Percentiles rank a stretch among this genome's conserved stretches.
Conservation (phyloP, 169 alveolate genomes). For the Cryptosporidium ubiquitum region DNA sequence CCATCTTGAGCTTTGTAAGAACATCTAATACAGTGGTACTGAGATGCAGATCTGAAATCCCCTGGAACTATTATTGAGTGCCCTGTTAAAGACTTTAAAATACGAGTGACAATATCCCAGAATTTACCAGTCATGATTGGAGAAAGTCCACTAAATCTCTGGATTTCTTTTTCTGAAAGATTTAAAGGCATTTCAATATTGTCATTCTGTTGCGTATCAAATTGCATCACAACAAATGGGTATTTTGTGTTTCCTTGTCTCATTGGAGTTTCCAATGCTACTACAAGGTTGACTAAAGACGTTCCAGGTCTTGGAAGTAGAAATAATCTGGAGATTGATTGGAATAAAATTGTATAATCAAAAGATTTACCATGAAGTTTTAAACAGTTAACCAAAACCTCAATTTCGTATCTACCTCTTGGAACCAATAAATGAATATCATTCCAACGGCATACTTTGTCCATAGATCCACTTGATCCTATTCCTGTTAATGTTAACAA, state of each 20-base stretch:
- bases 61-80: slow-evolving; percentile 94
- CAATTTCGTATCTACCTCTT: slow-evolving; percentile 95
- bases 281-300: slow-evolving; percentile 90
- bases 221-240: slow-evolving; percentile 94
- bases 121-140: slow-evolving; percentile 81
- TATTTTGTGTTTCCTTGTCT: slow-evolving; percentile 96
- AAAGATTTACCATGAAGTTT: slow-evolving; percentile 96
- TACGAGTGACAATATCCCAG: slow-evolving; percentile 91
- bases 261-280: slow-evolving; percentile 92
- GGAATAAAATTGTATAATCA: slow-evolving; percentile 92
- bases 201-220: slow-evolving; percentile 91
- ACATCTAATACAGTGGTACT: slow-evolving; percentile 89
- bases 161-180: slow-evolving; percentile 87
- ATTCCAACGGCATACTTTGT: slow-evolving; percentile 89
- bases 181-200: slow-evolving; percentile 87
- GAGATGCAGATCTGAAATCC: slow-evolving; percentile 88
- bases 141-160: slow-evolving; percentile 79
- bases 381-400: slow-evolving; percentile 88
- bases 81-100: slow-evolving; percentile 91
- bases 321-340: slow-evolving; percentile 90
- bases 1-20: slow-evolving; percentile 97
- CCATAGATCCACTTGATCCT: slow-evolving; percentile 77
- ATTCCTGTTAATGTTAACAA: slow-evolving; percentile 31
- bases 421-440: slow-evolving; percentile 95
- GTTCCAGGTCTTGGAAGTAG: slow-evolving; percentile 95